phyloP scores from a whole-genome alignment of 2,329 filamentous ascomycete species.

The Lithohypha guttulata region DNA sequence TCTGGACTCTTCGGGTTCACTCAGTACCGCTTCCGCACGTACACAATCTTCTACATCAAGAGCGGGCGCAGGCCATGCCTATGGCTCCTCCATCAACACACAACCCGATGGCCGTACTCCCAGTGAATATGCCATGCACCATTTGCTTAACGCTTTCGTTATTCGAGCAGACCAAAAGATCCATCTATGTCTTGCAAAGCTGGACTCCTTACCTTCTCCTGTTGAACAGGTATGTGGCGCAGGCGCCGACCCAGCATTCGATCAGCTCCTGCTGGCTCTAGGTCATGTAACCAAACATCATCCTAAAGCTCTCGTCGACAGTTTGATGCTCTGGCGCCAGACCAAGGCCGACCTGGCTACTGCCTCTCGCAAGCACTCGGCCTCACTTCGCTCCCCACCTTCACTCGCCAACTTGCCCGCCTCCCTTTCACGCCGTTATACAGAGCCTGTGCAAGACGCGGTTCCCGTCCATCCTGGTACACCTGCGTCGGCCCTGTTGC shows the following conservation, averaged over 20 bases:
- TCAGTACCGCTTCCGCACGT: constrained; percentile 11
- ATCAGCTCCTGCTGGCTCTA: constrained; percentile 84
- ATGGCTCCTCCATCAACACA: constrained; percentile 65
- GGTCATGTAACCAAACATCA: constrained; percentile 91
- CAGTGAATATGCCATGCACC: constrained; percentile 94
- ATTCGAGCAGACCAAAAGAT: constrained; percentile 95
- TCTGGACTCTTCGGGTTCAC: constrained; percentile 32
- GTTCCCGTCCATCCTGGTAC: constrained; percentile 24
- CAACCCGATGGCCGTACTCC: constrained; percentile 76
- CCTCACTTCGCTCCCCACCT: constrained; percentile 12
- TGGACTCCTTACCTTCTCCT: constrained; percentile 68
- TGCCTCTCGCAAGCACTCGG: constrained; percentile 42
- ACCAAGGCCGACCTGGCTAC: constrained; percentile 83
- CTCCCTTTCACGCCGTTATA: constrained; percentile 57
- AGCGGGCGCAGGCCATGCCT: constrained; percentile 58
- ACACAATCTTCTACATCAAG: constrained; percentile 52
- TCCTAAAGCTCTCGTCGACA: constrained; percentile 89
- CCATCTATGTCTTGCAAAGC: constrained; percentile 69
- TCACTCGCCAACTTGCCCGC: constrained; percentile 20
- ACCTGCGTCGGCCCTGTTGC: constrained; percentile 14
- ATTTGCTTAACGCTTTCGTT: constrained; percentile 94
- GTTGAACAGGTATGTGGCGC: constrained; percentile 86
- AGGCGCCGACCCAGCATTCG: constrained; percentile 77
- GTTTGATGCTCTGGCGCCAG: constrained; percentile 96
- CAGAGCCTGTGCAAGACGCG: constrained; percentile 52